Evolutionary conservation across 2,329 filamentous ascomycete species (phyloP).

Genomic region (Cytospora paraplurivora): DNA sequence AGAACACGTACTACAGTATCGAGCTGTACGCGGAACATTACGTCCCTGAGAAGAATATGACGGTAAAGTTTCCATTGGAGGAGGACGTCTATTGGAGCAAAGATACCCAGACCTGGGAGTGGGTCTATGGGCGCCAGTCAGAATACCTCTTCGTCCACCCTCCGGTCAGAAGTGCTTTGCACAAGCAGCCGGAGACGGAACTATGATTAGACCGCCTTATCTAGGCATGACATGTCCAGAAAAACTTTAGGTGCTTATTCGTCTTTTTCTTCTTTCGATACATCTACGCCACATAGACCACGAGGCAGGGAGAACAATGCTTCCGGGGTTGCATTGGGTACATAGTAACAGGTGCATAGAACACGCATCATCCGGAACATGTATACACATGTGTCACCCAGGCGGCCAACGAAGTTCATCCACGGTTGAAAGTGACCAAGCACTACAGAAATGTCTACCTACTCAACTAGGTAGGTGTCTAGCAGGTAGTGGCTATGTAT

Average conservation of each 20-base stretch:
- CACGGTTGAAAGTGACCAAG: too few species aligned
- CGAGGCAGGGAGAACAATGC: too few species aligned
- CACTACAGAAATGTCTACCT: too few species aligned
- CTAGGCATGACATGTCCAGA: neutral
- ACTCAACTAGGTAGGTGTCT: too few species aligned
- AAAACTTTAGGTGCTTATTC: neutral
- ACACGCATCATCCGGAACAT: too few species aligned
- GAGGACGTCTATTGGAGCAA: slow-evolving; percentile 53
- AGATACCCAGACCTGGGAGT: slow-evolving; percentile 45
- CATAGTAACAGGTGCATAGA: too few species aligned
- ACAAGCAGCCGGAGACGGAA: neutral
- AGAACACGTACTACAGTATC: slow-evolving; percentile 52
- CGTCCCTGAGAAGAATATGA: slow-evolving; percentile 47
- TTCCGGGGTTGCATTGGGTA: too few species aligned
- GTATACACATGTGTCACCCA: too few species aligned
- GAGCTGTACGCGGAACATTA: slow-evolving; percentile 52
- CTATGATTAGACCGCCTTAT: neutral
- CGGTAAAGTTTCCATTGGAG: slow-evolving; percentile 50
- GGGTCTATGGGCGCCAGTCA: slow-evolving; percentile 52
- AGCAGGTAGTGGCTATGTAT: too few species aligned
- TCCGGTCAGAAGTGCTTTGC: neutral
- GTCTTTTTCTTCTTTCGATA: neutral
- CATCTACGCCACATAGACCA: too few species aligned
- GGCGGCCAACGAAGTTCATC: too few species aligned
- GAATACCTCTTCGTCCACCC: slow-evolving; percentile 43